Conservation (phyloP, 2,329 filamentous ascomycete species). For the Metarhizium robertsii region DNA sequence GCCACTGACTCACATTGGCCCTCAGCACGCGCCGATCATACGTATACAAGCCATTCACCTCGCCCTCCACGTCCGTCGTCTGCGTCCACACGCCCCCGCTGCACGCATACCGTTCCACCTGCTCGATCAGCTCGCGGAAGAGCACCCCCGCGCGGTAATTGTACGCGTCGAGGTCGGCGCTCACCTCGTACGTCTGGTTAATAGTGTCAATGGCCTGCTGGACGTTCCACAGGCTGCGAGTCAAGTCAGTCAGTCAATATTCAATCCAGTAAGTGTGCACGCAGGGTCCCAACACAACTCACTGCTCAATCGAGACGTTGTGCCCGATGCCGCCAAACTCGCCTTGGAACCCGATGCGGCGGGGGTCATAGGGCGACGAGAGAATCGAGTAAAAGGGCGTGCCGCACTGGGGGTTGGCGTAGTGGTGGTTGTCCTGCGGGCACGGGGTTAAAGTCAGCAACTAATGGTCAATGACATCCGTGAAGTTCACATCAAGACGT, state of each 20-base stretch:
- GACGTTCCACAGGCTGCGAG: slow-evolving; percentile 53
- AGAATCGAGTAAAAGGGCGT: slow-evolving; percentile 55
- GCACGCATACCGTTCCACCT: slow-evolving; percentile 52
- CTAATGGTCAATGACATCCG: too few relatives aligned
- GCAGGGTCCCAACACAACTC: slow-evolving; percentile 12
- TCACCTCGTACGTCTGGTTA: slow-evolving; percentile 60
- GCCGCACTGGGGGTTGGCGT: slow-evolving; percentile 62
- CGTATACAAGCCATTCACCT: slow-evolving; percentile 62
- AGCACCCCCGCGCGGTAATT: slow-evolving; percentile 56
- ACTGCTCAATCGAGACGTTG: slow-evolving; percentile 54
- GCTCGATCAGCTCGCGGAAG: slow-evolving; percentile 50
- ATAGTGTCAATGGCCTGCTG: slow-evolving; percentile 47
- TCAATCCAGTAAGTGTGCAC: not conserved
- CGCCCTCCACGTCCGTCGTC: slow-evolving; percentile 65
- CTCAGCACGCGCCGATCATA: slow-evolving; percentile 56
- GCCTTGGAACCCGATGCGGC: slow-evolving; percentile 58
- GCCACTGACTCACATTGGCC: slow-evolving; percentile 49
- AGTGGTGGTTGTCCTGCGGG: slow-evolving; percentile 57
- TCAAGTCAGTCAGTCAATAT: not conserved
- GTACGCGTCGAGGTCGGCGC: slow-evolving; percentile 47
- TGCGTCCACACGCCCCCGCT: slow-evolving; percentile 64
- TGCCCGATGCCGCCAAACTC: slow-evolving; percentile 64
- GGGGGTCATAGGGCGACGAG: slow-evolving; percentile 46
- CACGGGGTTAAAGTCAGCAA: too few relatives aligned
- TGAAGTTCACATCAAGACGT: not conserved